These are phyloP conservation scores for Irpex sp. DNA, from an alignment of 1,284 basidiomycete genomes.

Conservation along the genomic window DNA sequence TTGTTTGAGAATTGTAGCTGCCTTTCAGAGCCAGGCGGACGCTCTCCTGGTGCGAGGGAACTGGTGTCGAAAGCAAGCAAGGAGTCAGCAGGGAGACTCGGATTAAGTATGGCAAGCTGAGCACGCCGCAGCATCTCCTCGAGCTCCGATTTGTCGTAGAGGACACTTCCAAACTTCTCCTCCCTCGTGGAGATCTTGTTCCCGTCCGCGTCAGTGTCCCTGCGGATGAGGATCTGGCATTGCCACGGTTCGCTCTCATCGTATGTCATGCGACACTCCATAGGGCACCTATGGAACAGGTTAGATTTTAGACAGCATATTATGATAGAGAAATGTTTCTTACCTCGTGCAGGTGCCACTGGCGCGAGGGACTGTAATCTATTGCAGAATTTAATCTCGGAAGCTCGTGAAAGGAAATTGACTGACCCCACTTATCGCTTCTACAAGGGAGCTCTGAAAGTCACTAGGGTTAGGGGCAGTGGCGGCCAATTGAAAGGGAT, in stretches of 20 bases:
- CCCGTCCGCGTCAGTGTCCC: slow-evolving; percentile 40
- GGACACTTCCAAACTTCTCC: slow-evolving; percentile 48
- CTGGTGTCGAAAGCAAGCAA: slow-evolving; percentile 11
- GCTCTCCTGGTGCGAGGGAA: slow-evolving; percentile 4
- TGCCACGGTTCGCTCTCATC: slow-evolving; percentile 45
- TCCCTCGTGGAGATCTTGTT: slow-evolving; percentile 37
- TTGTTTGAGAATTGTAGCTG: slow-evolving; percentile 60
- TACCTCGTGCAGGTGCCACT: slow-evolving; percentile 64
- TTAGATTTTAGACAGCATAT: not conserved
- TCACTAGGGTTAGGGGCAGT: not conserved
- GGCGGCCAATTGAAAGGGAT: not conserved
- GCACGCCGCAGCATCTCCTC: slow-evolving; percentile 67
- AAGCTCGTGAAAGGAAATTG: not conserved
- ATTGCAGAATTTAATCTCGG: not conserved
- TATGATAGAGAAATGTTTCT: not conserved
- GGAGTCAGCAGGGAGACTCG: slow-evolving; percentile 24
- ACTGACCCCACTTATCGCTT: slow-evolving; percentile 57
- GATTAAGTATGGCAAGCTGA: slow-evolving; percentile 71
- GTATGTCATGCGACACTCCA: slow-evolving; percentile 58
- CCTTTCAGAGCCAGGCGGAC: slow-evolving; percentile 19
- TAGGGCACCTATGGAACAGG: slow-evolving; percentile 54
- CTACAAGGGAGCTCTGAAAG: slow-evolving; percentile 52
- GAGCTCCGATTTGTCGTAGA: slow-evolving; percentile 49
- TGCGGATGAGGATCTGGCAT: slow-evolving; percentile 55
- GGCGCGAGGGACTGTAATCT: slow-evolving; percentile 62